These are phyloP conservation scores for Phaeotremella fagi DNA, from an alignment of 768 basidiomycete species.

Conservation along the genomic window DNA sequence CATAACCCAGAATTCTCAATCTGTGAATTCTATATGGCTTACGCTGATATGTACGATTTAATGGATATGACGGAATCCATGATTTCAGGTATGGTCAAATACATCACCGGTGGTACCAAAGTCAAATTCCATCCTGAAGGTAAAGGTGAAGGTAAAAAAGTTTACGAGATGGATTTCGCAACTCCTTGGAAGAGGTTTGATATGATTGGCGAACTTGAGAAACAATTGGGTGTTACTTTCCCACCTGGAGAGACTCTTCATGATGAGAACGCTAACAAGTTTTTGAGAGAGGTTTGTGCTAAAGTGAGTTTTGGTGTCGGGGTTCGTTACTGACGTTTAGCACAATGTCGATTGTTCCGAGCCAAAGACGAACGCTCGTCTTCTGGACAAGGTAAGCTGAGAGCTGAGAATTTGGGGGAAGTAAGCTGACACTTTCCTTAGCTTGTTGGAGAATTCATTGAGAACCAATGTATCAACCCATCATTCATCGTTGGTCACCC, in stretches of 20 bases:
- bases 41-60: conserved; percentile 96
- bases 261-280: conserved; percentile 79
- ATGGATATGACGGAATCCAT: conserved; percentile 95
- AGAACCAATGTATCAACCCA: conserved; percentile 91
- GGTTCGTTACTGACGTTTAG: conserved; percentile 50
- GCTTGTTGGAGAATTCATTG: conserved; percentile 98
- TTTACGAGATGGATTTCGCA: conserved; percentile 76
- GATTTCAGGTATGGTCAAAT: conserved; percentile 85
- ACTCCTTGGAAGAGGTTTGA: conserved; percentile 97
- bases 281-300: conserved; percentile 71
- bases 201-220: conserved; percentile 94
- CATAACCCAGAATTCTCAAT: conserved; percentile 99
- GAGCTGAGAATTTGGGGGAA: not conserved
- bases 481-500: conserved; percentile 98
- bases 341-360: conserved; percentile 95
- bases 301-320: conserved; percentile 57
- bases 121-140: conserved; percentile 89
- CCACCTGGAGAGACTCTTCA: conserved; percentile 86
- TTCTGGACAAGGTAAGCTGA: conserved; percentile 78
- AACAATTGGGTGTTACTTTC: conserved; percentile 86
- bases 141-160: conserved; percentile 61
- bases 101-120: conserved; percentile 69
- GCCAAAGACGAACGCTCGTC: conserved; percentile 86
- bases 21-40: conserved; percentile 99
- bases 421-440: conserved; percentile 36